These are phyloP conservation scores for Trichoderma guizhouense DNA, from an alignment of 2,329 filamentous ascomycete species.

Conservation along the genomic window DNA sequence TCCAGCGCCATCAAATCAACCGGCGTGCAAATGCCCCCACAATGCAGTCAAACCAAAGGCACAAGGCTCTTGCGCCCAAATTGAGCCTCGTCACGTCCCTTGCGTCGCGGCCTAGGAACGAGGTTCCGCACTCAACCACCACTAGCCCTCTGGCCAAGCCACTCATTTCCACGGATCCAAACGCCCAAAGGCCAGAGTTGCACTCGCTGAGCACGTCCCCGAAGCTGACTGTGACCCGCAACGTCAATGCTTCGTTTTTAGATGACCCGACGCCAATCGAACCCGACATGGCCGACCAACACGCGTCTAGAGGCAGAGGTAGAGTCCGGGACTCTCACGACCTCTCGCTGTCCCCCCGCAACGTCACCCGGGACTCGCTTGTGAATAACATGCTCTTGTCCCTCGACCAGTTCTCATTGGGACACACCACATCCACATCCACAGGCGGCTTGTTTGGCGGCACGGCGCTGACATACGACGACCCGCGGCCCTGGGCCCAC, in stretches of 20 bases:
- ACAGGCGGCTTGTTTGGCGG: constrained; percentile 15
- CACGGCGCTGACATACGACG: constrained; percentile 25
- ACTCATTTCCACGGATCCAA: constrained; percentile 19
- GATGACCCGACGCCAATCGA: constrained; percentile 22
- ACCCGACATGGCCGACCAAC: constrained; percentile 28
- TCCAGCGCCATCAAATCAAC: constrained; percentile 14
- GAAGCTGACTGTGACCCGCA: constrained; percentile 17
- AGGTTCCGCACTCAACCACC: constrained; percentile 16
- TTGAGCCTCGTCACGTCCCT: constrained; percentile 20
- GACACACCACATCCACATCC: constrained; percentile 31
- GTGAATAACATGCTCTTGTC: constrained; percentile 95
- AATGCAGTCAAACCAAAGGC: constrained; percentile 14
- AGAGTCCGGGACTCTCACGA: constrained; percentile 70
- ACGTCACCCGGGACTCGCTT: constrained; percentile 82
- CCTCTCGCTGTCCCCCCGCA: constrained; percentile 71
- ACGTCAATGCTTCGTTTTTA: constrained; percentile 28
- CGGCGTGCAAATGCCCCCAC: constrained; percentile 13
- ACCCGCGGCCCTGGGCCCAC: constrained; percentile 23
- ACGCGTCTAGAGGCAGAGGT: constrained; percentile 22
- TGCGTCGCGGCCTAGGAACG: constrained; percentile 19
- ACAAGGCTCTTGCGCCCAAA: constrained; percentile 7
- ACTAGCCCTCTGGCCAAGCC: constrained; percentile 18
- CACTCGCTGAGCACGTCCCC: constrained; percentile 16
- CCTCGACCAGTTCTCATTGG: constrained; percentile 75
- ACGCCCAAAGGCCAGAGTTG: constrained; percentile 14